Evolutionary conservation across 2,329 filamentous ascomycete species (phyloP).

Genomic region (Clarireedia homoeocarpa): DNA sequence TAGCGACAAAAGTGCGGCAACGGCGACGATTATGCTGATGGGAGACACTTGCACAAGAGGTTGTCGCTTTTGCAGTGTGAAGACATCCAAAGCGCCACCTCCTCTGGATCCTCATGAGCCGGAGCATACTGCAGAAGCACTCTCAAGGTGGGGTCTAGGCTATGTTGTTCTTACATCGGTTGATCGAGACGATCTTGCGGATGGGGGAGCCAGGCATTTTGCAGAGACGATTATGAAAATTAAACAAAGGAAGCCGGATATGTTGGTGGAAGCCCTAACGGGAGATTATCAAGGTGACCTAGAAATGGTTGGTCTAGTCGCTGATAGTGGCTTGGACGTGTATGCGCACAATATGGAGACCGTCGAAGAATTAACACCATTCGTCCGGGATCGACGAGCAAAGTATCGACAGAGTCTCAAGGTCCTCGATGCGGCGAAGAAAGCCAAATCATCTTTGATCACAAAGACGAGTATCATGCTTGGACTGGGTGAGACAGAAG

Average conservation of each 20-base stretch:
- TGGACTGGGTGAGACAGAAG: slow-evolving; percentile 84
- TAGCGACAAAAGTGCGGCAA: slow-evolving; percentile 77
- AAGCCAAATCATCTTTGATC: slow-evolving; percentile 65
- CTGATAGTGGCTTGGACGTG: slow-evolving; percentile 82
- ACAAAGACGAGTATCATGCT: slow-evolving; percentile 99
- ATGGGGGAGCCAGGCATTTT: slow-evolving; percentile 84
- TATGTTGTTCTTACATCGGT: slow-evolving; percentile 94
- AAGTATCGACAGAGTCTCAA: slow-evolving; percentile 79
- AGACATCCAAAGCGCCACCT: slow-evolving; percentile 67
- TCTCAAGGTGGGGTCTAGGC: slow-evolving; percentile 86
- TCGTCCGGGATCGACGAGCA: slow-evolving; percentile 81
- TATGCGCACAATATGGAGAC: slow-evolving; percentile 98
- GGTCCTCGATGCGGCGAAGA: slow-evolving; percentile 77
- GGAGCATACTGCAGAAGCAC: slow-evolving; percentile 90
- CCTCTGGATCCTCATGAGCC: slow-evolving; percentile 93
- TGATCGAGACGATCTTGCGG: slow-evolving; percentile 83
- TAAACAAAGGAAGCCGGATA: slow-evolving; percentile 70
- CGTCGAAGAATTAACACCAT: slow-evolving; percentile 80
- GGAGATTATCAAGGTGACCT: slow-evolving; percentile 81
- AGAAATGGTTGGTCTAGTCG: slow-evolving; percentile 81
- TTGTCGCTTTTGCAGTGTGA: slow-evolving; percentile 95
- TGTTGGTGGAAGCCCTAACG: slow-evolving; percentile 77
- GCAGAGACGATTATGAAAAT: slow-evolving; percentile 92
- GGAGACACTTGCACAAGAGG: slow-evolving; percentile 95
- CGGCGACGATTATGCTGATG: slow-evolving; percentile 99